Evolutionary conservation across 2,329 filamentous ascomycete species (phyloP).

Genomic region (Fusarium incarnatum): DNA sequence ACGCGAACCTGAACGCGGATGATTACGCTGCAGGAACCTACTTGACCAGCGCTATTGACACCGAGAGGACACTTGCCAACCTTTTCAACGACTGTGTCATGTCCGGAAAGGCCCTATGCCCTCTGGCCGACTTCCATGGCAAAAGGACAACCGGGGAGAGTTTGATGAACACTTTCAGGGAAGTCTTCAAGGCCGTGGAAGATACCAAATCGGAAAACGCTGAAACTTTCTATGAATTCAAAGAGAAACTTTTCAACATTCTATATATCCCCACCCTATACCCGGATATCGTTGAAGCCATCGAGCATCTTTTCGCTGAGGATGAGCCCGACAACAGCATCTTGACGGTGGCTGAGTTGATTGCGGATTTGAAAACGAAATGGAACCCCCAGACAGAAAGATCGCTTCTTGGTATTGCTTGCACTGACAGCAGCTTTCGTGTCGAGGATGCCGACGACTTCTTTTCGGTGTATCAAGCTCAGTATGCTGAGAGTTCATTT

Average conservation of each 20-base stretch:
- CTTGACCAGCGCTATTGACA: rapidly evolving
- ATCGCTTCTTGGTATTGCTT: background rate
- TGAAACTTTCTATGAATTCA: too few species aligned
- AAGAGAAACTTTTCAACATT: too few species aligned
- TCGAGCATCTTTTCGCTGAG: background rate
- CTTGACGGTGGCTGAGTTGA: too few species aligned
- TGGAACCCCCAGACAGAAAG: background rate
- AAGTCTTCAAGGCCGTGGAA: background rate
- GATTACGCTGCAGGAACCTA: conserved; percentile 1
- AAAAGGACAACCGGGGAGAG: background rate
- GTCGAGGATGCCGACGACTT: background rate
- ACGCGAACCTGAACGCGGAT: conserved; percentile 25
- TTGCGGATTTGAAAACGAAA: too few species aligned
- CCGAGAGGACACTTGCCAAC: background rate
- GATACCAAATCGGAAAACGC: too few species aligned
- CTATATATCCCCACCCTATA: too few species aligned
- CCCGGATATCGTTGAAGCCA: too few species aligned
- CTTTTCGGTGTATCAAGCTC: conserved; percentile 17
- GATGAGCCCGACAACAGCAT: too few species aligned
- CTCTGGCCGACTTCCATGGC: background rate
- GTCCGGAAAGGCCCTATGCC: background rate
- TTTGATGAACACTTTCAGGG: background rate
- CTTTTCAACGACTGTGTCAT: conserved; percentile 4
- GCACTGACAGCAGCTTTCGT: background rate
- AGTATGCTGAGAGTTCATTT: background rate